A percentile compares a stretch with the other conserved stretches of the same genome.
Evolutionary conservation across 1,139 yeast species (phyloP).

Genomic region (Blastobotrys apis): DNA sequence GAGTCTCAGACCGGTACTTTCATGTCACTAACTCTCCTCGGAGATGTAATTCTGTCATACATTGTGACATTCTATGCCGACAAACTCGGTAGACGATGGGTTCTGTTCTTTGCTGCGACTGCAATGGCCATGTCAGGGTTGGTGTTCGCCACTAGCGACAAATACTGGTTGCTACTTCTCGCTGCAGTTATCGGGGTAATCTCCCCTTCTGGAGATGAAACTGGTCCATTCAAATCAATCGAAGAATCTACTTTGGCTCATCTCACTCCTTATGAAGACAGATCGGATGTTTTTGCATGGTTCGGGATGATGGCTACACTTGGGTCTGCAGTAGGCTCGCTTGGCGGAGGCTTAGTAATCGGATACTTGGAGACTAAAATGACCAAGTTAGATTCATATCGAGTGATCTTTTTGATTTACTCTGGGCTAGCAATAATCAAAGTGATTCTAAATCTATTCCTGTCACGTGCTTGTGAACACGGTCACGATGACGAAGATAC

Average conservation of each 20-base stretch:
- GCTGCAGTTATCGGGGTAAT: constrained; percentile 71
- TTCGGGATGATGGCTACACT: constrained; percentile 63
- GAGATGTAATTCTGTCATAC: constrained; percentile 73
- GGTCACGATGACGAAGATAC: constrained; percentile 19
- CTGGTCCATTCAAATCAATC: constrained; percentile 86
- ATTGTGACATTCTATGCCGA: constrained; percentile 77
- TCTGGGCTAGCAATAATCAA: constrained; percentile 54
- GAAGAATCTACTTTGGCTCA: constrained; percentile 88
- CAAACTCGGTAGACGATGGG: constrained; percentile 62
- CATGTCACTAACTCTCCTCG: constrained; percentile 77
- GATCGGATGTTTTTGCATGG: constrained; percentile 74
- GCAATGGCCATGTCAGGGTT: constrained; percentile 71
- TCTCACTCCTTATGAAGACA: constrained; percentile 57
- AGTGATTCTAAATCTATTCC: constrained; percentile 47
- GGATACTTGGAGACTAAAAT: constrained; percentile 41
- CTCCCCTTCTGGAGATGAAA: constrained; percentile 88
- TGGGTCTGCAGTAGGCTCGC: constrained; percentile 75
- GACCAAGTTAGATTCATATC: constrained; percentile 46
- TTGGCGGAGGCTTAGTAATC: constrained; percentile 57
- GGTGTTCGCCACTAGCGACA: constrained; percentile 52
- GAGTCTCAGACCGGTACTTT: constrained; percentile 67
- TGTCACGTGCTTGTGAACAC: constrained; percentile 60
- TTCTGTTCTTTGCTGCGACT: constrained; percentile 60
- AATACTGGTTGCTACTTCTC: constrained; percentile 51
- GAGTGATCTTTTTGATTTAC: constrained; percentile 56